Conservation (phyloP, 306 rosid species). For the Pterocarpus santalinus region DNA sequence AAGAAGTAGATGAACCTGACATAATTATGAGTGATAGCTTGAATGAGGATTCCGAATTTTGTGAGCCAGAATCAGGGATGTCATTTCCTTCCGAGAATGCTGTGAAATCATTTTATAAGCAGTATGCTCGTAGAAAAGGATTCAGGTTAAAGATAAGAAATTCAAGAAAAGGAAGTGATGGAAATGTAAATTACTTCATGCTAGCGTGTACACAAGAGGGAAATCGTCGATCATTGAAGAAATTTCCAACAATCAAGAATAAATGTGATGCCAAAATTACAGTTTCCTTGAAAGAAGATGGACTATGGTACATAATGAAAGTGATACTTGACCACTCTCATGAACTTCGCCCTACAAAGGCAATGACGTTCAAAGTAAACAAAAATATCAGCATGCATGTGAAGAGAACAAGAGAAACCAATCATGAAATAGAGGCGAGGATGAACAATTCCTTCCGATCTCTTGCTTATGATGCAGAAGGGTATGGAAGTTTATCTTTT, state of each 20-base stretch:
- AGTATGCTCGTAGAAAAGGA: not conserved
- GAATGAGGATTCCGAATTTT: not conserved
- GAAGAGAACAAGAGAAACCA: not conserved
- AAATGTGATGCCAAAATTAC: slow-evolving; percentile 2
- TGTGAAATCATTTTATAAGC: not conserved
- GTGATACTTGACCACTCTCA: not conserved
- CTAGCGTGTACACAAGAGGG: not conserved
- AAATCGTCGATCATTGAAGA: not conserved
- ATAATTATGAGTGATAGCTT: not conserved
- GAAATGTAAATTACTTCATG: not conserved
- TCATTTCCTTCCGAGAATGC: not conserved
- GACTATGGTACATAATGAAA: not conserved
- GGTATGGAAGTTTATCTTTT: not conserved
- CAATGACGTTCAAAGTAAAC: not conserved
- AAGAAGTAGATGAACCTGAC: not conserved
- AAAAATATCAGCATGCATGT: not conserved
- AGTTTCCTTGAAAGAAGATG: not conserved
- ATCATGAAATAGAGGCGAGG: not conserved
- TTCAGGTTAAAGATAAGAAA: not conserved
- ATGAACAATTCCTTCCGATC: not conserved
- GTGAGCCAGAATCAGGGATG: not conserved
- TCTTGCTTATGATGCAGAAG: not conserved
- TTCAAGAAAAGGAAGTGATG: not conserved
- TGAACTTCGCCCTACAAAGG: slow-evolving; percentile 2
- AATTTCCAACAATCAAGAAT: not conserved